These are phyloP conservation scores for Canna indica DNA, from an alignment of 176 grass and related monocot species.

Conservation along the genomic window DNA sequence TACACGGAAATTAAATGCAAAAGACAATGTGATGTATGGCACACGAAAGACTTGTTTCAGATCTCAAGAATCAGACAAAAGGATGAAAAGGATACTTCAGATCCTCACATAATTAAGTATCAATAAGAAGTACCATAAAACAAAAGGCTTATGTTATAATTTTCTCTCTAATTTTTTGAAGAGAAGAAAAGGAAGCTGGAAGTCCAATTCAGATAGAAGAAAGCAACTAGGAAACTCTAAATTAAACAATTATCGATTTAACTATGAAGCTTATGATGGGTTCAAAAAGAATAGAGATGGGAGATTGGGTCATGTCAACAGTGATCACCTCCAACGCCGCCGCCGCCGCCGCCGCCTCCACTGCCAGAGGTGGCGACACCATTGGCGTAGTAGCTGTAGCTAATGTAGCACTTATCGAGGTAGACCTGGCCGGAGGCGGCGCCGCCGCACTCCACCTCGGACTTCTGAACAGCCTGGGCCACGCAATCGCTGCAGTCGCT, in stretches of 20 bases:
- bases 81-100: not conserved
- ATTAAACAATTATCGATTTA: no score
- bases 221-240: no score
- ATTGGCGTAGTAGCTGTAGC: conserved; percentile 76
- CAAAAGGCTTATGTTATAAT: no score
- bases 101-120: not conserved
- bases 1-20: no score
- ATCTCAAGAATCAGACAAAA: not conserved
- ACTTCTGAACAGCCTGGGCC: conserved; percentile 79
- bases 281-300: not conserved
- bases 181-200: no score
- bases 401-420: conserved; percentile 99
- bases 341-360: not conserved
- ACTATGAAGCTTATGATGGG: not conserved
- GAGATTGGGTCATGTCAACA: conserved; percentile 19
- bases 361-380: conserved; percentile 44
- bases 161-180: no score
- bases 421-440: conserved; percentile 80
- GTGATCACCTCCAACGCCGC: conserved; percentile 30
- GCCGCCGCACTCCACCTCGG: conserved; percentile 88
- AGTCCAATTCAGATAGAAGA: no score
- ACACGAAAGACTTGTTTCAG: not conserved
- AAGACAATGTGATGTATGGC: no score
- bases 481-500: conserved; percentile 70
- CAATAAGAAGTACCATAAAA: no score